A percentile compares a stretch with the other conserved stretches of the same genome.
Conservation (phyloP, 108 stramenopile genomes). For the Ochromonas danica region DNA sequence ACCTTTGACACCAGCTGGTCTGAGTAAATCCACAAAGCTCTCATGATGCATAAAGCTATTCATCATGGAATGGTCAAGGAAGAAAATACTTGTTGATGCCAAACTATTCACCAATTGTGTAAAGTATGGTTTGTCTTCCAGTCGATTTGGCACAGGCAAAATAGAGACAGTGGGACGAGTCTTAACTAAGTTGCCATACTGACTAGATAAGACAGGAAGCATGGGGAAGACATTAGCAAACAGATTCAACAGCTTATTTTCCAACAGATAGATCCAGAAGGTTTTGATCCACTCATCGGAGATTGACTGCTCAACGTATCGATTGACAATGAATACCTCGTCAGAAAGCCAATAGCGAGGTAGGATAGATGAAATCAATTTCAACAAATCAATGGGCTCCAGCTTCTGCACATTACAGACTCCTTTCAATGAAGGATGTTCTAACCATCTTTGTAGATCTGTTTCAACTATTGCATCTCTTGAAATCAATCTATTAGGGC, state of each 20-base stretch:
- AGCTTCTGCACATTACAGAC: not conserved
- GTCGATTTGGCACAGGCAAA: not conserved
- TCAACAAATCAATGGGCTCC: not conserved
- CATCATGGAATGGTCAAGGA: not conserved
- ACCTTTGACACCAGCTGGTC: not conserved
- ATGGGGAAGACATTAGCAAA: not conserved
- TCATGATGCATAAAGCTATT: not conserved
- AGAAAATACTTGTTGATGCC: not conserved
- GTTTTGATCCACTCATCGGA: constrained; percentile 4
- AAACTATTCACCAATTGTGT: not conserved
- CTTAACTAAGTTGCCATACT: not conserved
- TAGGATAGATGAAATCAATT: not conserved
- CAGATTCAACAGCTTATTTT: not conserved
- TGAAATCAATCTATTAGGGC: too few relatives aligned
- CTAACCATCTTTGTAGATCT: not conserved
- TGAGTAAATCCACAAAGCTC: not conserved
- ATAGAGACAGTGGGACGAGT: not conserved
- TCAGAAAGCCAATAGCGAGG: not conserved
- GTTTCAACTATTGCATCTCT: too few relatives aligned
- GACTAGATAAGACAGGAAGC: not conserved
- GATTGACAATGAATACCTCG: not conserved
- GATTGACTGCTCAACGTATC: not conserved
- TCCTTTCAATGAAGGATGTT: not conserved
- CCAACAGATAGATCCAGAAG: constrained; percentile 22
- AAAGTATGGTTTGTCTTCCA: not conserved